Conservation (phyloP, 768 basidiomycete genomes). For the Lactifluus hygrophoroides region DNA sequence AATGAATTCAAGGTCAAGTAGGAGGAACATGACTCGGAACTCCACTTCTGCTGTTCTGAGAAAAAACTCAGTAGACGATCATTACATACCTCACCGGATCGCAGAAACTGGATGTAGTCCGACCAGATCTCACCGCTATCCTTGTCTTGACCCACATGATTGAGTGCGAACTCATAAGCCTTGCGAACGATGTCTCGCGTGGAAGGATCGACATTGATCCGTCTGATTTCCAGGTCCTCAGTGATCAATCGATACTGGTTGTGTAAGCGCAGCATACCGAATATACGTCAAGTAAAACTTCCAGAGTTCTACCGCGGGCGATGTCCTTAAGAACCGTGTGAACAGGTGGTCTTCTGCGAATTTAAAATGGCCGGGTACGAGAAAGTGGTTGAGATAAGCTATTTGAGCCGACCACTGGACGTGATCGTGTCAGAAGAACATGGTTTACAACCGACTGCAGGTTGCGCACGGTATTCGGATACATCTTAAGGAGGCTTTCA, state of each 20-base stretch:
- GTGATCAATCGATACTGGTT: constrained; percentile 8
- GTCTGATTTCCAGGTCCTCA: constrained; percentile 34
- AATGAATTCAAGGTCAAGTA: constrained; percentile 19
- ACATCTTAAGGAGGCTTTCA: constrained; percentile 72
- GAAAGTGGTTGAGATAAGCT: constrained; percentile 71
- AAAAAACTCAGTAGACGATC: constrained; percentile 11
- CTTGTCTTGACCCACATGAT: constrained; percentile 84
- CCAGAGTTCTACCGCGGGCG: constrained; percentile 87
- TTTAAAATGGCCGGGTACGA: constrained; percentile 56
- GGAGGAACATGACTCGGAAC: constrained; percentile 16
- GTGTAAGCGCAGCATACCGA: constrained; percentile 32
- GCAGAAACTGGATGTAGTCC: constrained; percentile 88
- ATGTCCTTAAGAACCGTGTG: constrained; percentile 74
- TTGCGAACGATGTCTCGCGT: constrained; percentile 74
- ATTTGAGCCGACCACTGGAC: constrained; percentile 73
- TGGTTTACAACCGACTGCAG: constrained; percentile 23
- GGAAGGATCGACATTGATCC: constrained; percentile 55
- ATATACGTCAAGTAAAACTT: constrained; percentile 92
- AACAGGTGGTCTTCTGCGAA: constrained; percentile 78
- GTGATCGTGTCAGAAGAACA: constrained; percentile 20
- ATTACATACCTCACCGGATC: constrained; percentile 58
- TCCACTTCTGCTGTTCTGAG: constrained; percentile 1
- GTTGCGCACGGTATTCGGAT: constrained; percentile 83
- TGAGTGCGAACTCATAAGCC: constrained; percentile 90
- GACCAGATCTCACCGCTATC: constrained; percentile 89